Evolutionary conservation across 2,329 filamentous ascomycete species (phyloP).

Genomic region (Hortaea sp.): DNA sequence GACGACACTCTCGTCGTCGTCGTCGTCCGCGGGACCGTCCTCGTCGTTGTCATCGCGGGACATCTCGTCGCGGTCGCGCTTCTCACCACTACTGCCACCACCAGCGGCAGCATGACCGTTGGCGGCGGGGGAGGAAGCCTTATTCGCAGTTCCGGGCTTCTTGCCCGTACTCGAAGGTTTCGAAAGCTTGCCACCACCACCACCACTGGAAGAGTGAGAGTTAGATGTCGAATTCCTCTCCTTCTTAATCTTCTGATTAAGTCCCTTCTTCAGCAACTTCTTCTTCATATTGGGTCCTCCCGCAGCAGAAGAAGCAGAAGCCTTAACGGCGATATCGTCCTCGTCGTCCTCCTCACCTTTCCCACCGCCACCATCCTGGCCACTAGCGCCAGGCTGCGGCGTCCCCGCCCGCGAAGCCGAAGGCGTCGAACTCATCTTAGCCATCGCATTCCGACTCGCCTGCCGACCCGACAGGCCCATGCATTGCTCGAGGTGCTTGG

Average conservation of each 20-base stretch:
- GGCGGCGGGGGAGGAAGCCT: neutral
- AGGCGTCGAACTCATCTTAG: slow-evolving; percentile 29
- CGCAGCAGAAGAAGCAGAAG: no score
- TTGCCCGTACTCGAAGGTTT: slow-evolving; percentile 16
- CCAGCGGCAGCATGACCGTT: neutral
- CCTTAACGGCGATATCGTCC: slow-evolving; percentile 12
- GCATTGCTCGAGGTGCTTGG: slow-evolving; percentile 52
- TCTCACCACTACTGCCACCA: slow-evolving; percentile 5
- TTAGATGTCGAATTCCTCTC: slow-evolving; percentile 21
- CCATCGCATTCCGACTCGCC: slow-evolving; percentile 40
- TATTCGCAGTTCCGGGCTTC: slow-evolving; percentile 11
- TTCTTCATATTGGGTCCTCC: slow-evolving; percentile 20
- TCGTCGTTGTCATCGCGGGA: slow-evolving; percentile 13
- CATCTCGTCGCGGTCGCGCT: slow-evolving; percentile 26
- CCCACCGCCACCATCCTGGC: slow-evolving; percentile 11
- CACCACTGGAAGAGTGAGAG: slow-evolving; percentile 5
- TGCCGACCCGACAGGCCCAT: slow-evolving; percentile 47
- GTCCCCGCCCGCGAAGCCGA: slow-evolving; percentile 24
- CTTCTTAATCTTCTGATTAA: slow-evolving; percentile 36
- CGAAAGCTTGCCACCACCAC: slow-evolving; percentile 17
- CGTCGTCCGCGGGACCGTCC: slow-evolving; percentile 11
- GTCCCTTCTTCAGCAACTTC: slow-evolving; percentile 29
- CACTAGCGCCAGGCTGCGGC: slow-evolving; percentile 18
- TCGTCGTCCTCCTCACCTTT: slow-evolving; percentile 21
- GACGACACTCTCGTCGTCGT: slow-evolving; percentile 19